Conservation (phyloP, 768 basidiomycete genomes). For the Clathrus columnatus region DNA sequence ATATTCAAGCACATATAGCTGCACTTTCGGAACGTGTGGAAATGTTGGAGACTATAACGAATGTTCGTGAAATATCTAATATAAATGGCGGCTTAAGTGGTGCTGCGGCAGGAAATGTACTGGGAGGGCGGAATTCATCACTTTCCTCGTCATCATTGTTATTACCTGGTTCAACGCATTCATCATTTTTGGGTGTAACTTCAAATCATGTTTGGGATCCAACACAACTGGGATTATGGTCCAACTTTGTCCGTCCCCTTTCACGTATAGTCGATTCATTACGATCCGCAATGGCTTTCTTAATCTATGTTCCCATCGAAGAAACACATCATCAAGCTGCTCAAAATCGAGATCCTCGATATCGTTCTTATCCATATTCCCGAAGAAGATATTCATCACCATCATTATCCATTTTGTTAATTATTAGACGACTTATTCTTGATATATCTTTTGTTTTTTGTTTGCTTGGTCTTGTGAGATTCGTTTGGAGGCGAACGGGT, state of each 20-base stretch:
- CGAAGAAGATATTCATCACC: constrained; percentile 32
- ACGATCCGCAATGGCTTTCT: constrained; percentile 45
- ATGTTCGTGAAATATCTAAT: constrained; percentile 29
- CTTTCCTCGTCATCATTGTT: constrained; percentile 2
- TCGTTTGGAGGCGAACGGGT: constrained; percentile 60
- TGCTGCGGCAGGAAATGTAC: too few species aligned
- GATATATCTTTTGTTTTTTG: constrained; percentile 69
- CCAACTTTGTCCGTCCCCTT: constrained; percentile 58
- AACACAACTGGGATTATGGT: constrained; percentile 82
- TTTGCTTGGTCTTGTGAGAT: constrained; percentile 48
- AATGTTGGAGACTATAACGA: constrained; percentile 38
- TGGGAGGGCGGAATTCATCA: constrained; percentile 13
- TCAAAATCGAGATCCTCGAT: constrained; percentile 1
- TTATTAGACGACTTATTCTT: constrained; percentile 66
- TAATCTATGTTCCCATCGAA: constrained; percentile 27
- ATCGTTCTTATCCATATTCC: not conserved
- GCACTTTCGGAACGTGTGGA: constrained; percentile 67
- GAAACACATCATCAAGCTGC: not conserved
- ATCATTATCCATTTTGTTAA: constrained; percentile 57
- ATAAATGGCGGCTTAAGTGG: constrained; percentile 32
- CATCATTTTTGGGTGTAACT: not conserved
- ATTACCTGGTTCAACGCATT: not conserved
- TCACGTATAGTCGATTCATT: constrained; percentile 41
- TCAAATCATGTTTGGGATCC: constrained; percentile 43
- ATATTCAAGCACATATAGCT: constrained; percentile 71